Evolutionary conservation across 2,329 filamentous ascomycete species (phyloP).

Genomic region (Aschersonia sp.): DNA sequence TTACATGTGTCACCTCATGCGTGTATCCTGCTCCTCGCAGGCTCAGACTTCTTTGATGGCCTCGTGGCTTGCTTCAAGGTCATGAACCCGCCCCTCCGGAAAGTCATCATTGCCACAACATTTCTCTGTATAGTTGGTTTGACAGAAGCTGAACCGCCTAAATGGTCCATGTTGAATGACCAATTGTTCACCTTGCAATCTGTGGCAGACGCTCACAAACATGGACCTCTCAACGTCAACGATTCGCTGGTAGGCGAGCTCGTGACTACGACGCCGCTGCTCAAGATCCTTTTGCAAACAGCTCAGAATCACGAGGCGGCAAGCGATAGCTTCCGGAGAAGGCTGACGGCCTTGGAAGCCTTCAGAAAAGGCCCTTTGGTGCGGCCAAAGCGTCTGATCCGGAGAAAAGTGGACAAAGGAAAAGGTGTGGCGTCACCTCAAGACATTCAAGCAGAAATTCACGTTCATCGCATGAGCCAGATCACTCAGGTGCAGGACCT

Average conservation of each 20-base stretch:
- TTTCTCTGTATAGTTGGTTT: conserved; percentile 65
- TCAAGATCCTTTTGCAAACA: conserved; percentile 45
- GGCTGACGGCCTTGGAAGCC: conserved; percentile 42
- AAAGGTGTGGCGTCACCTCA: conserved; percentile 33
- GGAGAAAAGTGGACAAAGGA: conserved; percentile 48
- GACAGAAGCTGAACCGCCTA: conserved; percentile 49
- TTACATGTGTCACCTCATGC: conserved; percentile 44
- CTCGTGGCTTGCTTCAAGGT: conserved; percentile 51
- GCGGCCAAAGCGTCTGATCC: conserved; percentile 34
- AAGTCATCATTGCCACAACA: conserved; percentile 52
- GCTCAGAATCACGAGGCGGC: conserved; percentile 33
- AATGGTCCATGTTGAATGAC: conserved; percentile 63
- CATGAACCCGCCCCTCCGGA: conserved; percentile 48
- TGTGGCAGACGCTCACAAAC: conserved; percentile 49
- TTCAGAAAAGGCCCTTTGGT: conserved; percentile 43
- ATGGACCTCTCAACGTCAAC: conserved; percentile 38
- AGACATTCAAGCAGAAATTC: conserved; percentile 35
- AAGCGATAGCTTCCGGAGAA: conserved; percentile 40
- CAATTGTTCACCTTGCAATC: conserved; percentile 69
- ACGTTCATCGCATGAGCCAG: conserved; percentile 70
- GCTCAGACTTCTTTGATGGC: conserved; percentile 76
- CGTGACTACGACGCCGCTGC: conserved; percentile 63
- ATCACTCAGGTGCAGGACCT: conserved; percentile 87
- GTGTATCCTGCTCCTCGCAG: conserved; percentile 56
- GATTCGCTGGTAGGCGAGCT: conserved; percentile 70